Conservation (phyloP, 768 basidiomycete genomes). For the Cyclocybe cylindracea region DNA sequence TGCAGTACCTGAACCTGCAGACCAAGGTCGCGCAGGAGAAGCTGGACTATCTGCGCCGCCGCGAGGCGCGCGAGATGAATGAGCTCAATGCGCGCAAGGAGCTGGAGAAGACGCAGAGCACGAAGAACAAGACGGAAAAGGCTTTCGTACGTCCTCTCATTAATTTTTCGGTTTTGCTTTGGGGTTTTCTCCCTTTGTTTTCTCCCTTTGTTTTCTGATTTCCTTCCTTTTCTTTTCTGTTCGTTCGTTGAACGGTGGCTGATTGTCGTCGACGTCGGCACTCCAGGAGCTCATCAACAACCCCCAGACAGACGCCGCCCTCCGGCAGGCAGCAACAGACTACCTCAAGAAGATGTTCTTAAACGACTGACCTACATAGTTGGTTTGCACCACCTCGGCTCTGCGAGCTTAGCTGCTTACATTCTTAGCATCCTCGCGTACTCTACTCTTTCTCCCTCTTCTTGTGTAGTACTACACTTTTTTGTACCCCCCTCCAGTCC, state of each 20-base stretch:
- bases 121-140: slow-evolving; percentile 63
- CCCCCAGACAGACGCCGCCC: slow-evolving; percentile 53
- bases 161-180: not conserved
- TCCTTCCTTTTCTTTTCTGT: slow-evolving; percentile 1
- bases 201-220: not conserved
- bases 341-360: slow-evolving; percentile 70
- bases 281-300: slow-evolving; percentile 59
- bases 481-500: no score
- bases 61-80: slow-evolving; percentile 66
- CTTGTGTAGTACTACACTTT: no score
- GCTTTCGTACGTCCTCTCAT: slow-evolving; percentile 49
- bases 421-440: not conserved
- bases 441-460: not conserved
- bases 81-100: slow-evolving; percentile 41
- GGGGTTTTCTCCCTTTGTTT: not conserved
- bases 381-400: not conserved
- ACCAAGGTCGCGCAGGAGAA: slow-evolving; percentile 70
- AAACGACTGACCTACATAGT: slow-evolving; percentile 30
- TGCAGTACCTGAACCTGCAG: slow-evolving; percentile 61
- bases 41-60: slow-evolving; percentile 64
- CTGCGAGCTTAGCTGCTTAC: not conserved
- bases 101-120: slow-evolving; percentile 18
- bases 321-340: slow-evolving; percentile 69
- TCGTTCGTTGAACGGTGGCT: not conserved
- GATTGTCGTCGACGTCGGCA: no score